phyloP scores from a whole-genome alignment of 2,329 filamentous ascomycete species.

The Trichophyton simii region DNA sequence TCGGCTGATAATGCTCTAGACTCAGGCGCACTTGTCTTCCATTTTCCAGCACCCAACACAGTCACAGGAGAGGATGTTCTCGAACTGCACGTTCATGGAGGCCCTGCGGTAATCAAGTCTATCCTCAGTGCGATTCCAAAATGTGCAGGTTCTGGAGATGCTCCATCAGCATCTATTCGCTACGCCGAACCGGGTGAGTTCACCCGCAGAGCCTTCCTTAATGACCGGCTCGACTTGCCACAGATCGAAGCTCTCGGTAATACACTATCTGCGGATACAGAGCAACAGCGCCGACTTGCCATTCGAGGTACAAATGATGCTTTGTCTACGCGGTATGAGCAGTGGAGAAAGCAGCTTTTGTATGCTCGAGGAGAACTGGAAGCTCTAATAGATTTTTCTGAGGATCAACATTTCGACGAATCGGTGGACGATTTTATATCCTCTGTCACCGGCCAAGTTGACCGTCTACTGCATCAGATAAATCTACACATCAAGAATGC shows the following conservation, averaged over 20 bases:
- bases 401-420: constrained; percentile 95
- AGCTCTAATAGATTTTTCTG: constrained; percentile 90
- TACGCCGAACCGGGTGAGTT: constrained; percentile 95
- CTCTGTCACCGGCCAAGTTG: constrained; percentile 56
- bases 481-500: constrained; percentile 61
- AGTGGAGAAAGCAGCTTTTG: constrained; percentile 65
- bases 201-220: constrained; percentile 80
- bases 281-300: constrained; percentile 80
- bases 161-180: constrained; percentile 40
- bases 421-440: constrained; percentile 57
- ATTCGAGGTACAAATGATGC: constrained; percentile 62
- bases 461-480: constrained; percentile 50
- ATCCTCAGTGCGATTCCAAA: constrained; percentile 63
- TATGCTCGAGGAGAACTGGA: constrained; percentile 82
- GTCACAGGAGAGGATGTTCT: constrained; percentile 88
- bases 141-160: constrained; percentile 12
- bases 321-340: constrained; percentile 64
- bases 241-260: constrained; percentile 60
- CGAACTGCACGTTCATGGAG: constrained; percentile 90
- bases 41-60: constrained; percentile 68
- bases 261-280: constrained; percentile 57
- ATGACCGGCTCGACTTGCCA: constrained; percentile 70
- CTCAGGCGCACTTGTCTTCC: constrained; percentile 64
- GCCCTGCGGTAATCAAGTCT: constrained; percentile 74
- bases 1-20: constrained; percentile 47